A percentile compares a stretch with the other conserved stretches of the same genome.
These are phyloP conservation scores for Alternaria sp. DNA, from an alignment of 2,329 filamentous ascomycete species.

Conservation along the genomic window DNA sequence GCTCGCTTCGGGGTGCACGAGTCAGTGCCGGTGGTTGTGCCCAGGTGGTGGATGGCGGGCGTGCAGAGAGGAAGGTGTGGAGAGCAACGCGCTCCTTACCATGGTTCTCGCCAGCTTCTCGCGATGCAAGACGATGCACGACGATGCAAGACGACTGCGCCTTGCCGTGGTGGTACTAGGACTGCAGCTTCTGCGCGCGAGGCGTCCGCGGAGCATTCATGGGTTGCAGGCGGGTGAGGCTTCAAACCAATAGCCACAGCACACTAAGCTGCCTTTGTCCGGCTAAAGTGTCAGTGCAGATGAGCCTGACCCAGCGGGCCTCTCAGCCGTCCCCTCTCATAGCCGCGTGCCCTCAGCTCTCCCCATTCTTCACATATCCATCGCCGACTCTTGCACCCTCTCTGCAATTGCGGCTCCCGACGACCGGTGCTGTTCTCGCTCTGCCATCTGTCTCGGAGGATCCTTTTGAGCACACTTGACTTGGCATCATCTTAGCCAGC, in stretches of 20 bases:
- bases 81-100: not conserved
- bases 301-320: conserved; percentile 16
- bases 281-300: conserved; percentile 22
- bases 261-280: conserved; percentile 16
- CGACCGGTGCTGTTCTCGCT: not conserved
- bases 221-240: conserved; percentile 10
- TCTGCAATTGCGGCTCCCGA: conserved; percentile 5
- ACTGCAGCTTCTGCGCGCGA: not conserved
- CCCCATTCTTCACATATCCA: conserved; percentile 6
- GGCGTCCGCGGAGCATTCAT: conserved; percentile 8
- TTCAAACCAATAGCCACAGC: conserved; percentile 3
- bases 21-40: conserved; percentile 1
- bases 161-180: not conserved
- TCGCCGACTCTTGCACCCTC: conserved; percentile 4
- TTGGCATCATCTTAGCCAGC: not conserved
- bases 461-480: not conserved
- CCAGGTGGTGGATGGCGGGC: not conserved
- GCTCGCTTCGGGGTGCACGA: conserved; percentile 8
- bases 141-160: not conserved
- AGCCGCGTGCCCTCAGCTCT: conserved; percentile 10
- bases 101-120: not conserved
- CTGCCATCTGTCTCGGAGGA: not conserved
- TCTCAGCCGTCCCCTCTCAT: conserved; percentile 13
- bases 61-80: not conserved
- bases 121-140: not conserved